Evolutionary conservation across 176 grass and related monocot genomes (phyloP), one percentile per base, ranked within the genome.

Genomic region (Tillandsia leiboldiana): DNA sequence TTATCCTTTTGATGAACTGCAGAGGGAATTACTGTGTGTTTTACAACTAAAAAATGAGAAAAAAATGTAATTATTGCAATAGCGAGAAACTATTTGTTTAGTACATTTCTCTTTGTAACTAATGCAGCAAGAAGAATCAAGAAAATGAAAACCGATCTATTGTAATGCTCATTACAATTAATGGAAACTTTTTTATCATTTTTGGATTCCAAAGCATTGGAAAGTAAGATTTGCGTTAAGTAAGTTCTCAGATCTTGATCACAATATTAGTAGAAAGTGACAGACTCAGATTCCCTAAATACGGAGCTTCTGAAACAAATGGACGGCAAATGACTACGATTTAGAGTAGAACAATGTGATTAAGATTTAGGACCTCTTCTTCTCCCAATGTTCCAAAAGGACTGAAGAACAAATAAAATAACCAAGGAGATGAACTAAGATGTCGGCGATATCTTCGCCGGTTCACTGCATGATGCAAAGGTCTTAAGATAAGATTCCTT

Each of bases 371-470:
- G 68, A 77, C 23, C 33, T 42, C 33, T 80, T 80, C 52, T 62
- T 82, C 51, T 70, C 75, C 74, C 75, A 78, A 67, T 75, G 33
- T 75, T 78, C 70, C 79, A 81, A 78, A 13, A 86, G 42, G 74
- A 81, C 73, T 76, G 71, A 71, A n/a, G 18, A 28, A 12, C 18
- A 26, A 65, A 26, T 12, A 12, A 24, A 65, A 65, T 85, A 54
- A 29, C n/a, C 9, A 50, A 29, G 3, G 63, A 61, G 68, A 49
- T 63, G 23, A 82, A 52, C 61, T 48, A 48, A 80, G 18, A 28
- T 75, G 67, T 71, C 65, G 68, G 75, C 71, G 82, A 75, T 22
- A 2, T 42, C 33, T 42, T 42, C 33, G 33, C 33, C 33, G 33
- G 33, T 42, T 42, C 33, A 42, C 33, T 42, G 33, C 33, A 42